phyloP scores from a whole-genome alignment of 495 filamentous ascomycete species.

The Aspergillus saccharolyticus region DNA sequence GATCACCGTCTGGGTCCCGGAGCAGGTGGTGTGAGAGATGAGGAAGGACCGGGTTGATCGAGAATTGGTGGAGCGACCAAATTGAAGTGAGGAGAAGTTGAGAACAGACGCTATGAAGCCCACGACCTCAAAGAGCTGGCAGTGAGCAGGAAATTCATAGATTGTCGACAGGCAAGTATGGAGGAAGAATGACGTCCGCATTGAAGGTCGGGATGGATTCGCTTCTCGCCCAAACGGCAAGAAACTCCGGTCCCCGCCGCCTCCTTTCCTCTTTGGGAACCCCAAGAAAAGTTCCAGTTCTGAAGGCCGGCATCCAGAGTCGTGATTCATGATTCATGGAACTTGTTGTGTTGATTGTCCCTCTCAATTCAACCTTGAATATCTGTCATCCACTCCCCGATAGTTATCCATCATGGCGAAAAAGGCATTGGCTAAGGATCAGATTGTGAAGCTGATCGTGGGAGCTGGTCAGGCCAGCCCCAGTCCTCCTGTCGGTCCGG shows the following conservation, averaged over 20 bases:
- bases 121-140: not conserved
- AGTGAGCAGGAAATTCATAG: not conserved
- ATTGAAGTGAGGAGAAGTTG: not conserved
- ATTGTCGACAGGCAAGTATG: not conserved
- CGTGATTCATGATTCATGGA: too few relatives aligned
- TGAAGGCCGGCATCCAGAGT: too few relatives aligned
- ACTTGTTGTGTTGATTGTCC: not conserved
- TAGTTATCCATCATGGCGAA: conserved; percentile 65
- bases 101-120: not conserved
- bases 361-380: not conserved
- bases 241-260: conserved; percentile 12
- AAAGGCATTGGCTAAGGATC: conserved; percentile 62
- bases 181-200: conserved; percentile 12
- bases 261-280: conserved; percentile 7
- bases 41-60: not conserved
- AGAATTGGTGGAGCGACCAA: not conserved
- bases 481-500: conserved; percentile 95
- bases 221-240: conserved; percentile 9
- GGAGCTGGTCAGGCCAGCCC: conserved; percentile 95
- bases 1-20: not conserved
- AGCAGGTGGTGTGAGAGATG: not conserved
- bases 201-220: not conserved
- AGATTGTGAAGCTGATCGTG: conserved; percentile 96
- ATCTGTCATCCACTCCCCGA: not conserved
- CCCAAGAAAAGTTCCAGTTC: conserved; percentile 6